Evolutionary conservation across 2,329 filamentous ascomycete genomes (phyloP), one percentile per base, ranked within the genome.

Genomic region (Stachybotrys chartarum): DNA sequence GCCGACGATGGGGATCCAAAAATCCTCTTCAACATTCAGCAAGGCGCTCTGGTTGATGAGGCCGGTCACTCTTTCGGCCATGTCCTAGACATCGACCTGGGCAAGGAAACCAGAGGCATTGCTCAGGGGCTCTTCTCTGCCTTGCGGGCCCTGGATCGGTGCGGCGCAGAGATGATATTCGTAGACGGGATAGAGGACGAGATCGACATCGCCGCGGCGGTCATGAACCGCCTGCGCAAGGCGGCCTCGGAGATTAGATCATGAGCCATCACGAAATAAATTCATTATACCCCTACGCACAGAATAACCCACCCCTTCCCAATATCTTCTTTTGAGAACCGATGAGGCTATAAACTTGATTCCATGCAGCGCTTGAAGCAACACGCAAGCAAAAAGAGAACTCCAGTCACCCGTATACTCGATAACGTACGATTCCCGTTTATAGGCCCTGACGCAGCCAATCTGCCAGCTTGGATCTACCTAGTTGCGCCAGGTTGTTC

Each of bases 401-500:
- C 63, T 60, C 62, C 57, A 55, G 60, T 58, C 56, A 56, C 51
- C 58, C 52, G 48, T 55, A 51, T 31, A 24, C 48, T 42, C 54
- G 24, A 24, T 24, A 24, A 24, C 3, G 32, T 55, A 50, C 45
- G 42, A 18, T 46, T 17, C 18, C 31, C 42, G 32, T 46, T 79
- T 75, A 91, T 71, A 91, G 73, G 18, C 90, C 88, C 73, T 95
- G 90, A 70, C 93, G 85, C 80, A 97, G 79, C 81, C 91, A 88
- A 75, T 97, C 92, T 49, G 90, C 88, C 68, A 96, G 75, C 75
- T 96, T 93, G 66, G 87, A 87, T 80, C 94, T 95, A 70, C 92
- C 93, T 71, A 97, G 88, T 71, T 96, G 90, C 73, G 92, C 94
- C 62, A 93, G 80, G 75, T 96, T 97, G 74, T 96, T 86, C 71